phyloP scores from a whole-genome alignment of 257 asterid genomes.

The Fraxinus anomala region DNA sequence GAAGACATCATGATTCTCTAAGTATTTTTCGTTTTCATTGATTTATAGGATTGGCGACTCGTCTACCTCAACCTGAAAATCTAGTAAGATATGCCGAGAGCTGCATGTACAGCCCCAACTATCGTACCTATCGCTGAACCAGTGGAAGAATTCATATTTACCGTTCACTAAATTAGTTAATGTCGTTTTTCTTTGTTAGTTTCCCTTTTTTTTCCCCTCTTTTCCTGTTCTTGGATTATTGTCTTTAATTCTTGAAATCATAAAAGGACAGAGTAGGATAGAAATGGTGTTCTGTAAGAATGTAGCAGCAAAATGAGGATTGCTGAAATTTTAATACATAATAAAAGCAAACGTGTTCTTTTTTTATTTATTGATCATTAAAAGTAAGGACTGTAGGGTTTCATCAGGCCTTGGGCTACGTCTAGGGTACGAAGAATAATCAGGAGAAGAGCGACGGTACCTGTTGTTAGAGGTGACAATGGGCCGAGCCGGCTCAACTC shows the following conservation, averaged over 20 bases:
- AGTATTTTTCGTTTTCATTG: neutral
- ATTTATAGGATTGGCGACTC: slow-evolving; percentile 87
- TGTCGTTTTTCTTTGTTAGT: slow-evolving; percentile 11
- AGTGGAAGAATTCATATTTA: neutral
- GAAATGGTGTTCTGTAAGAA: slow-evolving; percentile 27
- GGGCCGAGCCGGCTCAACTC: no score
- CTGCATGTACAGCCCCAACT: slow-evolving; percentile 98
- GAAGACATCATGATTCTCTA: neutral
- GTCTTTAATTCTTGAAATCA: slow-evolving; percentile 15
- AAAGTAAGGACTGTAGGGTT: no score
- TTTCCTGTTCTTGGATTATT: slow-evolving; percentile 11
- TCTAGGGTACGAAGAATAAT: no score
- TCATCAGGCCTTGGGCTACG: no score
- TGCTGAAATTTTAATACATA: neutral
- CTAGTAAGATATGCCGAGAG: slow-evolving; percentile 74
- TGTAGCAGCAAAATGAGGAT: slow-evolving; percentile 30
- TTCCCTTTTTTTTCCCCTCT: neutral
- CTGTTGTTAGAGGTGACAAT: no score
- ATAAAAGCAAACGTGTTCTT: neutral
- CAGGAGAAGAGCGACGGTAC: no score
- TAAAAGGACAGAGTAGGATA: slow-evolving; percentile 25
- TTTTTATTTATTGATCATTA: no score
- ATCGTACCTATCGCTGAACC: slow-evolving; percentile 74
- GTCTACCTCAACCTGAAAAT: slow-evolving; percentile 81
- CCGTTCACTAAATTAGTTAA: slow-evolving; percentile 13